Evolutionary conservation across 2,329 filamentous ascomycete species (phyloP).

Genomic region (Xylariaceae sp.): DNA sequence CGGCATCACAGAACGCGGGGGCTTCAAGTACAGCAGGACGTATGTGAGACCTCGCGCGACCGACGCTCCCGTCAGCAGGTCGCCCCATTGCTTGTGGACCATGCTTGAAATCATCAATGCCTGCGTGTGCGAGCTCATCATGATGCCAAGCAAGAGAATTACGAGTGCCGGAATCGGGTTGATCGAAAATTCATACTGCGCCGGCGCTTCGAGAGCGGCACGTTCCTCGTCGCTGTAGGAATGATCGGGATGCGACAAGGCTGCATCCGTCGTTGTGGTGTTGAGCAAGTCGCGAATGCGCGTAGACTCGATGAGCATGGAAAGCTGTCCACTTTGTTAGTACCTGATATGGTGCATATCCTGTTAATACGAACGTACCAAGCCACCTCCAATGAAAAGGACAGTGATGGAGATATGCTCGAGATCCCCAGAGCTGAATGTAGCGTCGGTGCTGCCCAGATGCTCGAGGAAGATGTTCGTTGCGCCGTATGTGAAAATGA

Average conservation of each 20-base stretch:
- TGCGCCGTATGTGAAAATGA: conserved; percentile 84
- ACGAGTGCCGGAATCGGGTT: conserved; percentile 86
- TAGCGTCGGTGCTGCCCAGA: conserved; percentile 63
- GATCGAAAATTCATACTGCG: conserved; percentile 67
- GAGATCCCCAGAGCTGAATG: conserved; percentile 73
- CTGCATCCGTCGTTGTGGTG: conserved; percentile 40
- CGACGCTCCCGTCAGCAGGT: conserved; percentile 73
- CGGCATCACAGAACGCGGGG: conserved; percentile 73
- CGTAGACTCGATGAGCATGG: conserved; percentile 75
- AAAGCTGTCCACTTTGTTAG: conserved; percentile 24
- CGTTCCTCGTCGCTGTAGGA: conserved; percentile 41
- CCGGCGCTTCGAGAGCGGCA: conserved; percentile 52
- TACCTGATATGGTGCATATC: not conserved
- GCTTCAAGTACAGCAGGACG: conserved; percentile 69
- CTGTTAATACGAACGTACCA: conserved; percentile 50
- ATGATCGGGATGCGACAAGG: conserved; percentile 30
- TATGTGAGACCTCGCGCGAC: conserved; percentile 77
- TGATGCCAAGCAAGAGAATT: conserved; percentile 80
- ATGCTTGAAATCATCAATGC: conserved; percentile 77
- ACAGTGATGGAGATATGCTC: conserved; percentile 91
- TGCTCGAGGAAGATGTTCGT: conserved; percentile 94
- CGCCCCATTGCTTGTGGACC: conserved; percentile 93
- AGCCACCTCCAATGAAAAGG: conserved; percentile 86
- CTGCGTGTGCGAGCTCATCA: conserved; percentile 95
- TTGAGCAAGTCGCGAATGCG: conserved; percentile 63